Evolutionary conservation across 202 grass and related monocot genomes (phyloP).

Genomic region (Setaria italica): DNA sequence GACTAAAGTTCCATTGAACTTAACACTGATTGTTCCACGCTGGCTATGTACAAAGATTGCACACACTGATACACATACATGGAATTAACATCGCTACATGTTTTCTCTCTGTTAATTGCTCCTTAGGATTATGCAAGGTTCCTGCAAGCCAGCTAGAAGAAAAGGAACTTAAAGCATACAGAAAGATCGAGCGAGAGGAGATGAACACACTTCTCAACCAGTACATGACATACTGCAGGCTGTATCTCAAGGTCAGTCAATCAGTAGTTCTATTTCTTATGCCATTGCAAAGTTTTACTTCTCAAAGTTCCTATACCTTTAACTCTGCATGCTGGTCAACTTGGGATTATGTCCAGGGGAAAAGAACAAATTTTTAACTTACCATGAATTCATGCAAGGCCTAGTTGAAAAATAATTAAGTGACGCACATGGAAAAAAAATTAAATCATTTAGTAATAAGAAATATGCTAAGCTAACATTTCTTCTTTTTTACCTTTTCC

Average conservation of each 20-base stretch:
- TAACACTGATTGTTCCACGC: background rate
- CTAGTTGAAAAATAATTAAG: background rate
- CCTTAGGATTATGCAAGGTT: slow-evolving; percentile 47
- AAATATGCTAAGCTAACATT: background rate
- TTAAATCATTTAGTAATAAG: background rate
- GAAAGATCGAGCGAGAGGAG: slow-evolving; percentile 44
- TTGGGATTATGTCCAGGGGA: background rate
- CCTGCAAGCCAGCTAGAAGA: slow-evolving; percentile 50
- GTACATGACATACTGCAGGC: slow-evolving; percentile 42
- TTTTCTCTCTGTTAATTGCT: background rate
- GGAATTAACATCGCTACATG: background rate
- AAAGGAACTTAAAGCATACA: slow-evolving; percentile 53
- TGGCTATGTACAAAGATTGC: background rate
- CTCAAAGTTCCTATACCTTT: background rate
- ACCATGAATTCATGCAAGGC: background rate
- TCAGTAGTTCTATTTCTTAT: background rate
- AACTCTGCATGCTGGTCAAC: background rate
- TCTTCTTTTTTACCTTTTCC: background rate
- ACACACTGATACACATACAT: background rate
- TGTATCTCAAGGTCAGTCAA: slow-evolving; percentile 40
- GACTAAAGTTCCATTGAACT: background rate
- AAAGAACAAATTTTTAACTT: background rate
- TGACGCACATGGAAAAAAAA: background rate
- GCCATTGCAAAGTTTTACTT: background rate
- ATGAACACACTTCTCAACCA: slow-evolving; percentile 39